Percentiles rank a stretch among this genome's conserved stretches.
Evolutionary conservation across 1,284 basidiomycete genomes (phyloP).

Genomic region (Neotropicomus parvogracilis): DNA sequence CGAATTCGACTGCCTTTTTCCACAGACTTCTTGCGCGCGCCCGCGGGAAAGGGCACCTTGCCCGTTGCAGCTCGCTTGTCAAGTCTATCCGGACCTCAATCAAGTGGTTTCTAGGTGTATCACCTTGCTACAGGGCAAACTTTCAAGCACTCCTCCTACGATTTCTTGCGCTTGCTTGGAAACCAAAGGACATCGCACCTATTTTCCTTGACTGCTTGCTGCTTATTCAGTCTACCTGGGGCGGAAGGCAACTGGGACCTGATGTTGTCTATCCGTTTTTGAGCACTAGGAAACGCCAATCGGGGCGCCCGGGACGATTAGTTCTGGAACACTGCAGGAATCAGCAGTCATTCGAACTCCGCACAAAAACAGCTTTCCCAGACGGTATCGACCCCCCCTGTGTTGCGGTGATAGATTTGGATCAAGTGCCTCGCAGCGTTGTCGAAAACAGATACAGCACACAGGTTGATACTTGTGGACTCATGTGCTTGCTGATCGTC

Average conservation of each 20-base stretch:
- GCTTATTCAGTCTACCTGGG: background rate
- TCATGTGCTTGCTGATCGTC: background rate
- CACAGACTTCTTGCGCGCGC: too few relatives aligned
- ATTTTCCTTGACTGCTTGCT: background rate
- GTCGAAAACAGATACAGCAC: background rate
- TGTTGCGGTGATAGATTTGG: too few relatives aligned
- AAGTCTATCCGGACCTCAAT: too few relatives aligned
- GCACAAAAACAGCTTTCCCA: too few relatives aligned
- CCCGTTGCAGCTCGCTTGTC: too few relatives aligned
- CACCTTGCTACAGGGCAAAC: too few relatives aligned
- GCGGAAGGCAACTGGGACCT: background rate
- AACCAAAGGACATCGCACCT: background rate
- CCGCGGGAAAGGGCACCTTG: too few relatives aligned
- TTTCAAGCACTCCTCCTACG: background rate
- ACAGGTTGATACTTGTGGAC: background rate
- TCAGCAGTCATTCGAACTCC: too few relatives aligned
- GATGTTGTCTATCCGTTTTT: background rate
- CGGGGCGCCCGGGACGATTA: background rate
- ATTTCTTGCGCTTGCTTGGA: background rate
- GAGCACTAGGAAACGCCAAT: conserved; percentile 1
- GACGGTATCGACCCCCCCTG: too few relatives aligned
- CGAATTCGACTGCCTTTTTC: too few relatives aligned
- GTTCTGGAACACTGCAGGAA: background rate
- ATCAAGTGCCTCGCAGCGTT: too few relatives aligned
- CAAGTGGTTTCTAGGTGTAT: too few relatives aligned